A percentile compares a stretch with the other conserved stretches of the same genome.
phyloP scores from a whole-genome alignment of 129 eudicot species.

The Daucus carota region DH1_v3.0 NC_030386.2:26999001-26999500 shows the following conservation, averaged over 20 bases:
- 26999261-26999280: conserved; percentile 21
- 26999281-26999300: conserved; percentile 14
- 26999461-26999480: conserved; percentile 21
- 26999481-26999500: conserved; percentile 24
- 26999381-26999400: conserved; percentile 37
- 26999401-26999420: conserved; percentile 39
- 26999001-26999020: too few species aligned
- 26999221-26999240: conserved; percentile 16
- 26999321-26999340: conserved; percentile 2
- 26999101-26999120: too few species aligned
- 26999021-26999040: too few species aligned
- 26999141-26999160: conserved; percentile 6
- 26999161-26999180: conserved; percentile 35
- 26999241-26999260: conserved; percentile 17
- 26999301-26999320: conserved; percentile 30
- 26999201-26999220: conserved; percentile 34
- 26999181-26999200: conserved; percentile 35
- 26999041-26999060: too few species aligned
- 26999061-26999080: too few species aligned
- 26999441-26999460: conserved; percentile 18
- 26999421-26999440: conserved; percentile 28
- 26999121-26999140: too few species aligned
- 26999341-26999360: conserved; percentile 26
- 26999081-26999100: too few species aligned
- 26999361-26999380: conserved; percentile 37